A percentile compares a stretch with the other conserved stretches of the same genome.
Conservation (phyloP, 495 filamentous ascomycete species). For the Lepidopterella palustris region DNA sequence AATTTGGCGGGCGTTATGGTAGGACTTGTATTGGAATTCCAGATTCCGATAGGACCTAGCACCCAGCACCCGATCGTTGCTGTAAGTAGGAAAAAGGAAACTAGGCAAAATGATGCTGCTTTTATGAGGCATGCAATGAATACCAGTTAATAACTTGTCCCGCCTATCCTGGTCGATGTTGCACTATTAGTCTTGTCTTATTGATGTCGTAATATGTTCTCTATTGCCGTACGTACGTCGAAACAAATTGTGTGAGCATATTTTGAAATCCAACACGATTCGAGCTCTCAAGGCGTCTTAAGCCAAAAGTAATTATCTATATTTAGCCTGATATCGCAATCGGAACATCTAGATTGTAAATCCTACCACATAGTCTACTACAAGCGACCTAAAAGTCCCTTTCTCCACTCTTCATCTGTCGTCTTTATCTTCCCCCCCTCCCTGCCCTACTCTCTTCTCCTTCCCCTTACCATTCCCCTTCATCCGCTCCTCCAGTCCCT, state of each 20-base stretch:
- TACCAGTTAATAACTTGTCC: neutral
- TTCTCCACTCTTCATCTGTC: too few species aligned
- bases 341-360: too few species aligned
- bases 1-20: neutral
- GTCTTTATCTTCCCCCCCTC: neutral
- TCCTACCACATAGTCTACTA: too few species aligned
- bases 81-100: too few species aligned
- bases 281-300: too few species aligned
- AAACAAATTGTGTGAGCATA: too few species aligned
- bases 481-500: slow-evolving; percentile 38
- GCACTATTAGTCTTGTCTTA: neutral
- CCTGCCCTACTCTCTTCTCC: neutral
- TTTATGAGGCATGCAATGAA: neutral
- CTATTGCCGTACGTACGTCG: neutral
- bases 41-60: too few species aligned
- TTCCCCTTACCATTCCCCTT: slow-evolving; percentile 1
- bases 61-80: neutral
- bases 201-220: neutral
- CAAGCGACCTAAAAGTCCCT: too few species aligned
- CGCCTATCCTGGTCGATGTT: neutral
- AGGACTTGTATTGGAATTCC: neutral
- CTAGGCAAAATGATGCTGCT: neutral
- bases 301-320: too few species aligned
- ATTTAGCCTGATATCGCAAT: too few species aligned
- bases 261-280: too few species aligned